Conservation (phyloP, 2,329 filamentous ascomycete species). For the Nemania serpens region DNA sequence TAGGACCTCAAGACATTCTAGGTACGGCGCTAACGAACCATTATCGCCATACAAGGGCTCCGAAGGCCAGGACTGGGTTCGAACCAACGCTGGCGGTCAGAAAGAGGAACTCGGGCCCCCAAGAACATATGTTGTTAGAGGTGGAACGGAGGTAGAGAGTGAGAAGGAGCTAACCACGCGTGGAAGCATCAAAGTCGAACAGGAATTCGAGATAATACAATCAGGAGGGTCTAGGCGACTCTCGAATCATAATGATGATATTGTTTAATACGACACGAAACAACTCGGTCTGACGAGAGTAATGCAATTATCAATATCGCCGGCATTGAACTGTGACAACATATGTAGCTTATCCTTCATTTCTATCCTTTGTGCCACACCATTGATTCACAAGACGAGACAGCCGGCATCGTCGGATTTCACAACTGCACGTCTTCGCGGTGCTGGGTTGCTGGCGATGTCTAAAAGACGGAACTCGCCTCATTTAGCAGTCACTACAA, state of each 20-base stretch:
- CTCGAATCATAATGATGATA: background rate
- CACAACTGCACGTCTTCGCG: no score
- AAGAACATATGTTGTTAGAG: background rate
- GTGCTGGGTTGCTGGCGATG: no score
- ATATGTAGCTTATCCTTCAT: no score
- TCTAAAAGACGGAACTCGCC: no score
- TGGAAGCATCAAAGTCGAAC: slow-evolving; percentile 12
- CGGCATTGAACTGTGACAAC: background rate
- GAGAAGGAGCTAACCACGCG: background rate
- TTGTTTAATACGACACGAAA: background rate
- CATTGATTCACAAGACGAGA: no score
- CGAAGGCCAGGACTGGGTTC: slow-evolving; percentile 28
- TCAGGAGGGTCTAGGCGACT: background rate
- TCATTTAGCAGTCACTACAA: no score
- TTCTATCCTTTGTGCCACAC: no score
- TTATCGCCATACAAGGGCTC: slow-evolving; percentile 5
- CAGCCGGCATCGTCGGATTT: no score
- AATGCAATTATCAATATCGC: slow-evolving; percentile 3
- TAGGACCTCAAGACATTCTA: slow-evolving; percentile 9
- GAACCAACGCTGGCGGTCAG: slow-evolving; percentile 16
- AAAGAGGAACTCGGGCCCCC: background rate
- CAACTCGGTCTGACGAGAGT: background rate
- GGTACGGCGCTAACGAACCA: slow-evolving; percentile 7
- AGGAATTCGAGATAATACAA: slow-evolving; percentile 14
- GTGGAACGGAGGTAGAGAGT: background rate